Evolutionary conservation across 2,329 filamentous ascomycete genomes (phyloP).

Genomic region (Aspergillus sp.): DNA sequence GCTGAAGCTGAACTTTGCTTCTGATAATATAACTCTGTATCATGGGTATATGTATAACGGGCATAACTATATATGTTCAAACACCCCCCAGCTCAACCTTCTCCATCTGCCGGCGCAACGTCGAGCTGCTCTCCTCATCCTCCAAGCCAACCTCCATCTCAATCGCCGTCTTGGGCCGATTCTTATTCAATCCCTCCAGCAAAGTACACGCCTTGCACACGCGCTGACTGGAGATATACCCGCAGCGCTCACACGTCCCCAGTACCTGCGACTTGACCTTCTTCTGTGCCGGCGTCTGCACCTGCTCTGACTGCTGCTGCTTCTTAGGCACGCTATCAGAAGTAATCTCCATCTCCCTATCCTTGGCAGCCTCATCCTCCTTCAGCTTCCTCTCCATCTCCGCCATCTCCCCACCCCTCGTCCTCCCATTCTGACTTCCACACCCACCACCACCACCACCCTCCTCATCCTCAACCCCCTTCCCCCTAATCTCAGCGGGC

Average conservation of each 20-base stretch:
- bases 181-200: slow-evolving; percentile 87
- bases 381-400: slow-evolving; percentile 75
- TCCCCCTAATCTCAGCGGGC: slow-evolving; percentile 54
- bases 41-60: too few relatives aligned
- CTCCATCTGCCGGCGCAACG: slow-evolving; percentile 54
- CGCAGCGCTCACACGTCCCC: slow-evolving; percentile 82
- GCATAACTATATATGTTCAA: too few relatives aligned
- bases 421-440: slow-evolving; percentile 68
- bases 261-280: slow-evolving; percentile 59
- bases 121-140: slow-evolving; percentile 55
- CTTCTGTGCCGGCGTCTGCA: slow-evolving; percentile 25
- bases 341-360: slow-evolving; percentile 68
- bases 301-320: slow-evolving; percentile 27
- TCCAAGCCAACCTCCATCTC: slow-evolving; percentile 50
- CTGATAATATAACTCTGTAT: too few relatives aligned
- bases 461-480: slow-evolving; percentile 51
- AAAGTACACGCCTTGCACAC: slow-evolving; percentile 93
- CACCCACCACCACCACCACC: slow-evolving; percentile 73
- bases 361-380: slow-evolving; percentile 62
- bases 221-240: slow-evolving; percentile 91
- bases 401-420: slow-evolving; percentile 75
- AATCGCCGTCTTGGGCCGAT: slow-evolving; percentile 50
- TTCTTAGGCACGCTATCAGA: slow-evolving; percentile 16
- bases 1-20: too few relatives aligned
- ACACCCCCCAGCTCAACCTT: slow-evolving; percentile 45